Base-by-base conservation (phyloP, 2,329 filamentous ascomycete species). In the Penicillium crustosum region DNA sequence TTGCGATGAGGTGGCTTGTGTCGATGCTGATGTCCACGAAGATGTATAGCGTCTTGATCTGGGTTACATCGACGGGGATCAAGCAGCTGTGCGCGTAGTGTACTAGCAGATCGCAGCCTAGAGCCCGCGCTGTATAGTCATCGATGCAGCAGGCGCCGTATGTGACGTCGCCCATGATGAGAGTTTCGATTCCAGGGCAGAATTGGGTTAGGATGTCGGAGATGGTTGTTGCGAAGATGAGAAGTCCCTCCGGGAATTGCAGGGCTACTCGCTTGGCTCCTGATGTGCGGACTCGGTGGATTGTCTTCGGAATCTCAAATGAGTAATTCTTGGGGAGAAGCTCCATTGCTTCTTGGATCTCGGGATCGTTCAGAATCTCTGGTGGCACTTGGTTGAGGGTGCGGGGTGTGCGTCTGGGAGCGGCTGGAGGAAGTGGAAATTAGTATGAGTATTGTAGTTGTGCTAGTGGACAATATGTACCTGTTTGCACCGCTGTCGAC, bases 121-220 rank as follows among this genome's bases (percentile, higher is more conserved):
- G 83, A 0, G 95, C 94, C 44, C 93, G 83, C 1, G 94, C 95
- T 0, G 94, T 99, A 77, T 95, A 99, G 77, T 99, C 94, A 73
- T 99, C 94, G 68, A 99, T 97, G 72, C 94, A 99, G 80, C 94
- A 99, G 23, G 94, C 94, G 62, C 94, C 94, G 74, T 99, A 99
- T 1, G 94, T 99, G 43, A 99, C 94, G 73, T 99, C 94, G 60
- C 94, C 94, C 94, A 99, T 99, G 74, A 99, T 99, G 53, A 97
- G 82, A 2, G 93, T 97, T 73, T 95, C 91, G 41, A 89, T 89
- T 1, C 90, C 92, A 0, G 91, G 89, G 70, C 94, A 99, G 79
- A 99, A 99, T 71, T 93, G 89, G 0, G 90, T 91, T 48, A 99
- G 81, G 68, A 99, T 97, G 73, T 99, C 94, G 4, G 94, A 96